phyloP scores from a whole-genome alignment of 768 basidiomycete species.

The Naganishia vishniacii region DNA sequence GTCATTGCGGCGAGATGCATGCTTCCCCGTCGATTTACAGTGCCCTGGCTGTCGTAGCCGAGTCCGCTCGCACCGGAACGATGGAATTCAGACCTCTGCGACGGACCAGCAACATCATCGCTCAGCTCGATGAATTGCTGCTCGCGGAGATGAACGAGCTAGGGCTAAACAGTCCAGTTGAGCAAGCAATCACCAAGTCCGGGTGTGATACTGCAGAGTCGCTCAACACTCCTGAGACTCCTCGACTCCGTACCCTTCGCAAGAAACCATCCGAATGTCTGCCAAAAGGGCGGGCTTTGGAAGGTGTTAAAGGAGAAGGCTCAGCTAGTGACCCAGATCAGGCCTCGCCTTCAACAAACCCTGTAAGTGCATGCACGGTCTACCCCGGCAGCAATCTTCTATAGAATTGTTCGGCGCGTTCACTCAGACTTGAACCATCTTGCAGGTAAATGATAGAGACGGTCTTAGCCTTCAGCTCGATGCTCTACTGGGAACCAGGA shows the following conservation, averaged over 20 bases:
- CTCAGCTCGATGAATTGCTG: background rate
- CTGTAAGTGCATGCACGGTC: too few species aligned
- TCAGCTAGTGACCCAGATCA: too few species aligned
- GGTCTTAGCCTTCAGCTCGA: background rate
- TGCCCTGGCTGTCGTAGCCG: background rate
- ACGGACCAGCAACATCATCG: background rate
- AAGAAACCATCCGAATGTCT: too few species aligned
- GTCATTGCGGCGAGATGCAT: too few species aligned
- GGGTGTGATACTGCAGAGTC: background rate
- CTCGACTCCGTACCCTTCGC: background rate
- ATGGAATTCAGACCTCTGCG: background rate
- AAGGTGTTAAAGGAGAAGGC: background rate
- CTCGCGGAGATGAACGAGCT: slow-evolving; percentile 1
- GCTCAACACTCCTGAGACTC: background rate
- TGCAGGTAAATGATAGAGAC: background rate
- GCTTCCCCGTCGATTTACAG: too few species aligned
- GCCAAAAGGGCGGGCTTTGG: too few species aligned
- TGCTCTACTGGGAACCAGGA: slow-evolving; percentile 1
- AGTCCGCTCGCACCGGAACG: background rate
- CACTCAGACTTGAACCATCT: background rate
- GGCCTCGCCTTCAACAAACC: background rate
- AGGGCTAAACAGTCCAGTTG: background rate
- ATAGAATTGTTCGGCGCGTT: too few species aligned
- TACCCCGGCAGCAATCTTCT: too few species aligned
- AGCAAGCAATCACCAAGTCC: background rate